Conservation (phyloP, 148 eudicot species). For the Rhododendron griersonianum region DNA sequence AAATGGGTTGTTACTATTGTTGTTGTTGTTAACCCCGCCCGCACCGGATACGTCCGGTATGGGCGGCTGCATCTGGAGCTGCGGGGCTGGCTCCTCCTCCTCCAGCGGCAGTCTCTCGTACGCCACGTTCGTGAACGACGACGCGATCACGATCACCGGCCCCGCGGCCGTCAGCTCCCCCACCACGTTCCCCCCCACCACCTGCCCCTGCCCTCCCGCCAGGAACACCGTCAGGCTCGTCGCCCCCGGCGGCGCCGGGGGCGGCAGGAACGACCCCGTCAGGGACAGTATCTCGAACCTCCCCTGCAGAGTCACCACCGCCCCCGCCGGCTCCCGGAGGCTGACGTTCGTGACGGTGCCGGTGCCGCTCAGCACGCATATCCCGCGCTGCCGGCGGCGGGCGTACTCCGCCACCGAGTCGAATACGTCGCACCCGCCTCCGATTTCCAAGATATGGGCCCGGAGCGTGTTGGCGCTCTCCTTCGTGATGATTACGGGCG, state of each 20-base stretch:
- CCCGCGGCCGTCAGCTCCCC: slow-evolving; percentile 38
- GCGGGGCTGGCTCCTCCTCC: slow-evolving; percentile 20
- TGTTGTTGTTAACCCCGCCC: background rate
- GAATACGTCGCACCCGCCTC: slow-evolving; percentile 38
- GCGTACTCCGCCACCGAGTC: slow-evolving; percentile 38
- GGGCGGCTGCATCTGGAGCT: slow-evolving; percentile 12
- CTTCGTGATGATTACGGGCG: slow-evolving; percentile 38
- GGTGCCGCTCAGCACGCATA: slow-evolving; percentile 35
- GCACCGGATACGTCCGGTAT: background rate
- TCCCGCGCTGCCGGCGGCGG: slow-evolving; percentile 30
- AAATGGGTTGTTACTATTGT: background rate
- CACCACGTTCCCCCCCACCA: slow-evolving; percentile 45
- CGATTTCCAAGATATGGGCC: slow-evolving; percentile 38
- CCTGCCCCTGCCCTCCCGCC: slow-evolving; percentile 45
- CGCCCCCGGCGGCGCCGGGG: slow-evolving; percentile 45
- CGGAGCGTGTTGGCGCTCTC: slow-evolving; percentile 47
- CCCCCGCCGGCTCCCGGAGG: slow-evolving; percentile 31
- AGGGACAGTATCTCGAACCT: slow-evolving; percentile 42
- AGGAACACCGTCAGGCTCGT: slow-evolving; percentile 35
- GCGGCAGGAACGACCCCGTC: slow-evolving; percentile 39
- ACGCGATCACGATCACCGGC: slow-evolving; percentile 34
- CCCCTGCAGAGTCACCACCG: slow-evolving; percentile 33
- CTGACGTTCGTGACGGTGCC: slow-evolving; percentile 46
- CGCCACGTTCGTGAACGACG: slow-evolving; percentile 41
- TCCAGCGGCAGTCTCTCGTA: slow-evolving; percentile 42